Evolutionary conservation across 768 basidiomycete species (phyloP), one percentile per base, ranked within the genome.

Genomic region (Chalciporus pseudorubinellus): DNA sequence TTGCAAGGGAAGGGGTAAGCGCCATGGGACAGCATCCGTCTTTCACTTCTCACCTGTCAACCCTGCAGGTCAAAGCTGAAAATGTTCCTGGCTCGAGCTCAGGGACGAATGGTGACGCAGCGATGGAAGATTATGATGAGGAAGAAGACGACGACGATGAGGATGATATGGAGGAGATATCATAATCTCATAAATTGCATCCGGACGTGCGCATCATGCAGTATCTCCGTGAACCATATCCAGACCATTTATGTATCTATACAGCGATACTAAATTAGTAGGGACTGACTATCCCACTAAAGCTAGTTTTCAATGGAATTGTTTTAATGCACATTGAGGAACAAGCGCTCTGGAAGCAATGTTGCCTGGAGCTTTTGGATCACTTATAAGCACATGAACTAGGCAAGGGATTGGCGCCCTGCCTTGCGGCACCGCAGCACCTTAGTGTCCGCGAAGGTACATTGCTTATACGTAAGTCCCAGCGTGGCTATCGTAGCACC

Each of bases 111-210:
- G 60, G 51, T 13, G 65, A 70, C 34, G 47, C 67, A 3, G 33
- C 57, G n/a, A 67, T 69, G 67, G 63, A 81, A 73, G 80, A 67
- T 21, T 56, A 60, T 26, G 68, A 68, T 7, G 84, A 83, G 28
- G 77, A 72, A 7, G 76, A 72, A 0, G 77, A 81, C 1, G 82
- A 84, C 19, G 81, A 80, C n/a, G 80, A 81, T 3, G 79, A 80
- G 18, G 80, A 81, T 3, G 79, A 79, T 48, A 88, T 88, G 85
- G 87, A 88, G 63, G 84, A 87, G 59, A 77, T 87, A 19, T 83
- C 83, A 58, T 84, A 60, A 71, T 5, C 18, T 44, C 2, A n/a
- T 29, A 38, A 19, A 24, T 36, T 38, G 26, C 34, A 29, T 34
- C 28, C 20, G 13, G 19, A 29, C 44, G 26, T 45, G 26, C 29